These are phyloP conservation scores for Gloeopeniophorella convolvens DNA, from an alignment of 768 basidiomycete genomes.

Conservation along the genomic window DNA sequence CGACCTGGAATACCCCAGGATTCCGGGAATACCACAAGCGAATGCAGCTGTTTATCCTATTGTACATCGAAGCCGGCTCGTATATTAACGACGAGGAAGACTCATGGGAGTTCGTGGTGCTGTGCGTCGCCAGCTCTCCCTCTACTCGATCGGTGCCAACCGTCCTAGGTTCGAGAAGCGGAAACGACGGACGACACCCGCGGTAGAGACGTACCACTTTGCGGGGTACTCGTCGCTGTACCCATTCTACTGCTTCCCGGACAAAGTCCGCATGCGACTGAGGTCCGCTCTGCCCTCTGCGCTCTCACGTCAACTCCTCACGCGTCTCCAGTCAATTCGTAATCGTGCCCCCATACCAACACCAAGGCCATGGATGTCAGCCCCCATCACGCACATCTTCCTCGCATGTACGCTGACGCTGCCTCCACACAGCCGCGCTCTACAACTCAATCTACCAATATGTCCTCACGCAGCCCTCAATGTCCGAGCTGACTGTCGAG, in stretches of 20 bases:
- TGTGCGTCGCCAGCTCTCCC: constrained; percentile 45
- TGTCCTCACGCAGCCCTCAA: constrained; percentile 52
- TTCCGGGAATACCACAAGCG: constrained; percentile 86
- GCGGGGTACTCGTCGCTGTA: constrained; percentile 92
- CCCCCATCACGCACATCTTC: not conserved
- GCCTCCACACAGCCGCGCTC: constrained; percentile 56
- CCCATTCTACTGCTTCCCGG: constrained; percentile 94
- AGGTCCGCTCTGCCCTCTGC: constrained; percentile 45
- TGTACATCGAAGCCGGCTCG: constrained; percentile 94
- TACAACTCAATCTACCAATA: constrained; percentile 83
- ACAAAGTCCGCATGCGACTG: constrained; percentile 77
- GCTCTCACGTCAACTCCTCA: not conserved
- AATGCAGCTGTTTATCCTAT: constrained; percentile 91
- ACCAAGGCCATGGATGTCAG: constrained; percentile 86
- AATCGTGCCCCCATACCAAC: constrained; percentile 85
- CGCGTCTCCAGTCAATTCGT: constrained; percentile 73
- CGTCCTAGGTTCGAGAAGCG: constrained; percentile 74
- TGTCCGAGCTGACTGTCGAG: constrained; percentile 94
- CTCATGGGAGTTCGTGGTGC: constrained; percentile 84
- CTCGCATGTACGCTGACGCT: not conserved
- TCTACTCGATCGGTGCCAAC: not conserved
- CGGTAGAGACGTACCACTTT: constrained; percentile 75
- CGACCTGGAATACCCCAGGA: constrained; percentile 78
- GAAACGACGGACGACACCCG: constrained; percentile 45
- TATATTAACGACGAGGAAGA: constrained; percentile 94